Percentiles rank a stretch among this genome's conserved stretches.
Evolutionary conservation across 1,139 yeast genomes (phyloP).

Genomic region (Meyerozyma athensensis): DNA sequence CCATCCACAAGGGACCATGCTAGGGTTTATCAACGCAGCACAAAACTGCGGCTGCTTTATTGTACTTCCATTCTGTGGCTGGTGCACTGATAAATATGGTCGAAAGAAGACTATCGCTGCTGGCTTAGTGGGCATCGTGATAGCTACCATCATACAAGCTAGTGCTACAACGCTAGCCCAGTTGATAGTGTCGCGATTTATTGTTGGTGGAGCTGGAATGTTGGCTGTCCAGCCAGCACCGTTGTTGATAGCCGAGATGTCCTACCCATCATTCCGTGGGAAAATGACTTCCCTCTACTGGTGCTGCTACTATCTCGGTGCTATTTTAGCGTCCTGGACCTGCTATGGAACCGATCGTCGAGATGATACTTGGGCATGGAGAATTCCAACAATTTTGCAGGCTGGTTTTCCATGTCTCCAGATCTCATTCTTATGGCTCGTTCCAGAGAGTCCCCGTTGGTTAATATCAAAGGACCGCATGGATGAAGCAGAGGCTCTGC

Average conservation of each 20-base stretch:
- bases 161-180: slow-evolving; percentile 18
- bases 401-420: slow-evolving; percentile 2
- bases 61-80: slow-evolving; percentile 24
- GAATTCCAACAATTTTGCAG: slow-evolving; percentile 5
- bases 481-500: slow-evolving; percentile 15
- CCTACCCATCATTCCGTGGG: slow-evolving; percentile 27
- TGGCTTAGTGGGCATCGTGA: slow-evolving; percentile 36
- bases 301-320: slow-evolving; percentile 5
- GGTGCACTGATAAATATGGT: slow-evolving; percentile 42
- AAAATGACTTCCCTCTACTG: slow-evolving; percentile 9
- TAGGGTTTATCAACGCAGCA: slow-evolving; percentile 1
- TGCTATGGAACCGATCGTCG: not conserved
- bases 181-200: slow-evolving; percentile 29
- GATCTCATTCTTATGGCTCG: slow-evolving; percentile 12
- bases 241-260: slow-evolving; percentile 33
- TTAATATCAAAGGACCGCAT: slow-evolving; percentile 25
- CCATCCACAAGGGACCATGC: not conserved
- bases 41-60: slow-evolving; percentile 8
- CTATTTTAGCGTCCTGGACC: slow-evolving; percentile 4
- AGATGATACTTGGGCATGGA: slow-evolving; percentile 4
- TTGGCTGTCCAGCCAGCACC: slow-evolving; percentile 22
- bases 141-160: slow-evolving; percentile 40
- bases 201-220: slow-evolving; percentile 29
- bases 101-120: slow-evolving; percentile 37
- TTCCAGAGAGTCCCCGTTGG: slow-evolving; percentile 29